Base-by-base conservation (phyloP, 805 yeast genomes). In the Komagataella ulmi region DNA sequence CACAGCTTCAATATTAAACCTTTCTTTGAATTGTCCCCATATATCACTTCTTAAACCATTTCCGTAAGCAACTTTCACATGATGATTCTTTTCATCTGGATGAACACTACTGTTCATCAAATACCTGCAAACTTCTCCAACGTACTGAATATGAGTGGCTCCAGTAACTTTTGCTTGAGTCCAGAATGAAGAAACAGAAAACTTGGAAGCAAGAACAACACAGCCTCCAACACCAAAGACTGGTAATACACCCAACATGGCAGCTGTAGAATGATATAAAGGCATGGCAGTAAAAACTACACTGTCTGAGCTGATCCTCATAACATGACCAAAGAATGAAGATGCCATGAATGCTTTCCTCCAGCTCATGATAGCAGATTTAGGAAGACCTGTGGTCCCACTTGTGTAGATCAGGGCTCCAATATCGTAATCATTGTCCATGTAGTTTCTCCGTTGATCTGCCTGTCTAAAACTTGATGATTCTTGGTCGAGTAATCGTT, bases 351-450 rank as follows among this genome's bases (percentile, higher is more conserved):
- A 76, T 6, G 85, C 77, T 65, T 89, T 90, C 59, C 88, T 75
- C 97, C 97, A 89, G 3, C 93, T 83, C 81, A 90, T 82, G 52
- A 86, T 84, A 1, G 96, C 97, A 4, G 97, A 85, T 65, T 90
- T 90, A 14, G 98, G 97, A 55, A 90, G 69, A 0, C 97, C 97
- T 0, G 97, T 88, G 6, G 97, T 91, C 45, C 98, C 98, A 0
- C 96, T 86, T 0, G 98, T 90, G 65, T 83, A 90, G 50, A 90
- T 87, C 57, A 87, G 74, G 56, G 83, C 76, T 18, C 85, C 82
- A 3, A 91, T 76, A 52, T 79, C 76, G 57, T 72, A 77, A 61
- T 83, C 84, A 10, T 71, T 65, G 50, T 80, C 80, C 7, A 66
- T 66, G 7, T 79, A 76, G 56, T 85, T 77, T 65, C 96, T 77